Conservation (phyloP, 331 rosid genomes). For the Arachis monticola region DNA sequence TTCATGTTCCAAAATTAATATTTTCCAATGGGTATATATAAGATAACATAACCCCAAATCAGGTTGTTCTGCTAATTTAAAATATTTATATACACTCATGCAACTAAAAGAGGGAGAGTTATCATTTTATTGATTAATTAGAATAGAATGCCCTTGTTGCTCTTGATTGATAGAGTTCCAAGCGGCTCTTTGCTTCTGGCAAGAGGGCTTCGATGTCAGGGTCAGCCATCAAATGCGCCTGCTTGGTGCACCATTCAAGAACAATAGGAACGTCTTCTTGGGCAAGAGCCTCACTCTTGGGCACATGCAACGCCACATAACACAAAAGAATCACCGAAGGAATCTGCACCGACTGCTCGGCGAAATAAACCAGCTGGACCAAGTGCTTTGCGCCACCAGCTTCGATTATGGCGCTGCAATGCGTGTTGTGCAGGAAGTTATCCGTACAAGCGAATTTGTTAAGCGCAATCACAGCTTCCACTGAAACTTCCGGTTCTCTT, state of each 20-base stretch:
- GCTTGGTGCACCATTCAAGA: constrained; percentile 68
- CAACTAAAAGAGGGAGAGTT: not conserved
- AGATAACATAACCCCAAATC: not conserved
- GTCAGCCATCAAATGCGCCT: constrained; percentile 45
- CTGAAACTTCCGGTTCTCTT: constrained; percentile 42
- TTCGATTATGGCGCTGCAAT: constrained; percentile 67
- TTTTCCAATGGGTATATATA: not conserved
- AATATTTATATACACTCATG: not conserved
- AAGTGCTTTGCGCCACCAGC: constrained; percentile 66
- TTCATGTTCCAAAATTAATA: not conserved
- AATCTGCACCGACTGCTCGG: constrained; percentile 57
- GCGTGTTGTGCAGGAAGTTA: constrained; percentile 61
- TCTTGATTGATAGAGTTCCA: constrained; percentile 73
- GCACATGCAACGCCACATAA: constrained; percentile 60
- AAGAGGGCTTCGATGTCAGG: constrained; percentile 38
- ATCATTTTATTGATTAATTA: not conserved
- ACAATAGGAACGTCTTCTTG: constrained; percentile 71
- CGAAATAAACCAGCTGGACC: constrained; percentile 63
- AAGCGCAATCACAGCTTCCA: constrained; percentile 53
- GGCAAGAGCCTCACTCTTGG: constrained; percentile 63
- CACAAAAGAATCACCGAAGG: constrained; percentile 59
- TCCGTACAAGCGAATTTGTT: constrained; percentile 62
- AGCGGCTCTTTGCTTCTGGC: constrained; percentile 70
- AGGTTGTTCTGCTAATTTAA: not conserved
- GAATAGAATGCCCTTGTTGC: constrained; percentile 63